Evolutionary conservation across 495 filamentous ascomycete genomes (phyloP).

Genomic region (Penicillium dipodomyicola): DNA sequence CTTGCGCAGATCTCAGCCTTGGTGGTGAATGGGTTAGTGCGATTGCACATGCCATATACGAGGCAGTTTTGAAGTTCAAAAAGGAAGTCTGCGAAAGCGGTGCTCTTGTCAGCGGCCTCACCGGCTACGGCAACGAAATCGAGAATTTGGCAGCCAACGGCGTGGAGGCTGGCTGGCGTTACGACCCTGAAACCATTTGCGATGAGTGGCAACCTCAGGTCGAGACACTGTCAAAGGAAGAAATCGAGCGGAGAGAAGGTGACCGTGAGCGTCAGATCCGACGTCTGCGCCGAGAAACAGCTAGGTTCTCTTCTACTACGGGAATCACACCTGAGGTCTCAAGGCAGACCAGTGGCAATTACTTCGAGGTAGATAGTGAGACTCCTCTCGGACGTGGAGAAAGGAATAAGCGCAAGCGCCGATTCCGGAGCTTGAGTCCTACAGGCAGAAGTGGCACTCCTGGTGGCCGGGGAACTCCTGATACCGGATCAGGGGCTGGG

Average conservation of each 20-base stretch:
- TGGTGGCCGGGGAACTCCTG: slow-evolving; percentile 71
- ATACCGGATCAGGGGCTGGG: slow-evolving; percentile 61
- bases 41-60: slow-evolving; percentile 94
- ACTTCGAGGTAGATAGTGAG: slow-evolving; percentile 61
- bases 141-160: slow-evolving; percentile 83
- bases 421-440: slow-evolving; percentile 87
- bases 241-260: slow-evolving; percentile 96
- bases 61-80: slow-evolving; percentile 87
- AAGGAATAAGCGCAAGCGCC: slow-evolving; percentile 87
- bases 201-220: slow-evolving; percentile 95
- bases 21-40: slow-evolving; percentile 90
- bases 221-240: slow-evolving; percentile 85
- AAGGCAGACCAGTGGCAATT: slow-evolving; percentile 51
- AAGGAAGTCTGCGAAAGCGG: slow-evolving; percentile 94
- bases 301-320: slow-evolving; percentile 80
- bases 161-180: slow-evolving; percentile 85
- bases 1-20: slow-evolving; percentile 87
- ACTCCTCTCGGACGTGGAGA: slow-evolving; percentile 81
- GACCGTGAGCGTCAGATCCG: slow-evolving; percentile 90
- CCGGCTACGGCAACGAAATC: slow-evolving; percentile 70
- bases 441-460: slow-evolving; percentile 64
- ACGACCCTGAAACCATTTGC: slow-evolving; percentile 83
- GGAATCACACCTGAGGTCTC: slow-evolving; percentile 67
- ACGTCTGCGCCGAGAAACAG: slow-evolving; percentile 83
- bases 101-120: slow-evolving; percentile 68